Evolutionary conservation across 1,284 basidiomycete species (phyloP), one percentile per base, ranked within the genome.

Genomic region (Malassezia psittaci): DNA sequence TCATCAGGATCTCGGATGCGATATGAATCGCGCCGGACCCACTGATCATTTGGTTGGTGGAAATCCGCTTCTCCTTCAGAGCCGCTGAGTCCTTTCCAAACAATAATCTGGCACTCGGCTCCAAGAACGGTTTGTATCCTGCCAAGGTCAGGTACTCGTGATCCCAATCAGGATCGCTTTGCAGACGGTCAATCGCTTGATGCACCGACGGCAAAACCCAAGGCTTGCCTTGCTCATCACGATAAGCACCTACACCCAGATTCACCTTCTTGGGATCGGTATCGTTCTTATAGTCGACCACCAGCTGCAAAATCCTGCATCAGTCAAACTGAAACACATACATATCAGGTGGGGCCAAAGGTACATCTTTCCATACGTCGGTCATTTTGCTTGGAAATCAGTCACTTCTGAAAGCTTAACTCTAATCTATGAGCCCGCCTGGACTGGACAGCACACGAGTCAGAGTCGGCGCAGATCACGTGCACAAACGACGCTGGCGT

Each of bases 11-110:
- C 45, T 88, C 78, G 1, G 85, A 90, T 32, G 85, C 94, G 32
- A 96, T 80, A 75, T 94, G 89, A 77, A 96, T 88, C 48, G 90
- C 93, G 55, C 94, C 93, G 0, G 93, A 96, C 35, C 91, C 87
- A 15, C 90, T 94, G 66, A 94, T 87, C 12, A 90, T 91, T 57
- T 74, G 72, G n/a, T 67, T 68, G 19, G 63, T 63, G 34, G 66
- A 60, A 3, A 74, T 60, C 35, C 72, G 67, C 39, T 79, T 79
- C 65, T 90, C 85, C 60, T 79, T 77, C 64, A 93, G 79, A 19
- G 84, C 87, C 46, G 81, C 78, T 32, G 87, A 88, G 60, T 85
- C 80, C 10, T 78, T 56, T 10, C 89, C 88, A 45, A 96, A 81
- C 59, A 94, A 84, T 55, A 96, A 79, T 69, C 83, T 84, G 19